A percentile compares a stretch with the other conserved stretches of the same genome.
Conservation (phyloP, 2,329 filamentous ascomycete genomes). For the Alternaria metachromatica region DNA sequence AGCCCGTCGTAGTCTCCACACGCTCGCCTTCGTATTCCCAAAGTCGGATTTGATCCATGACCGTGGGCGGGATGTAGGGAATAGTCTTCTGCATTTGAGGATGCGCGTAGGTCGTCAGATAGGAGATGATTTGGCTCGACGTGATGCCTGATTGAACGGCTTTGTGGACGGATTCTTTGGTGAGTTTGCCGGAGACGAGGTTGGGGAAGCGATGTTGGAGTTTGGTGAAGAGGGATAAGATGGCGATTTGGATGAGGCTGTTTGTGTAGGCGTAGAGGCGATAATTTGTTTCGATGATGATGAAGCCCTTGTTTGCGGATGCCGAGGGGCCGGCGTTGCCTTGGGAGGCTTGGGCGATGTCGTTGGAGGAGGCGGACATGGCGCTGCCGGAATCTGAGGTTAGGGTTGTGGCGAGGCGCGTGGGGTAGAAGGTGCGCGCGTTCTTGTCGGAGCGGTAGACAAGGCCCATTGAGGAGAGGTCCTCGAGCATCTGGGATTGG, state of each 20-base stretch:
- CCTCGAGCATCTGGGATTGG: constrained; percentile 86
- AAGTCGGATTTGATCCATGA: constrained; percentile 94
- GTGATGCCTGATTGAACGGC: constrained; percentile 93
- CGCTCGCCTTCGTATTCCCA: constrained; percentile 98
- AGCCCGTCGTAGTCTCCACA: constrained; percentile 83
- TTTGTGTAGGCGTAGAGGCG: constrained; percentile 96
- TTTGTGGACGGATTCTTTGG: constrained; percentile 83
- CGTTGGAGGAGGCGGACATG: constrained; percentile 57
- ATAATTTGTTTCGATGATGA: constrained; percentile 98
- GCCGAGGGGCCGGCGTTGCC: constrained; percentile 20
- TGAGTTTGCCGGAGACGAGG: constrained; percentile 90
- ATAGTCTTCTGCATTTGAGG: constrained; percentile 84
- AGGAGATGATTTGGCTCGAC: constrained; percentile 91
- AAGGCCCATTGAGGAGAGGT: constrained; percentile 90
- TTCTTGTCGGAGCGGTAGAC: constrained; percentile 68
- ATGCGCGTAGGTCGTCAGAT: constrained; percentile 90
- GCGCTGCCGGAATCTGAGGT: constrained; percentile 71
- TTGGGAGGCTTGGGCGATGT: constrained; percentile 54
- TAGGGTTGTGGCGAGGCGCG: constrained; percentile 89
- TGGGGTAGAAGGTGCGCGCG: constrained; percentile 76
- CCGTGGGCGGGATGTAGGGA: constrained; percentile 88
- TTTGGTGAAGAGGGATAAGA: constrained; percentile 86
- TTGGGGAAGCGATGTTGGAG: constrained; percentile 92
- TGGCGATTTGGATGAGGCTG: constrained; percentile 91
- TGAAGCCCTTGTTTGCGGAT: constrained; percentile 70